phyloP scores from a whole-genome alignment of 148 eudicot species.

The Silene conica region DNA sequence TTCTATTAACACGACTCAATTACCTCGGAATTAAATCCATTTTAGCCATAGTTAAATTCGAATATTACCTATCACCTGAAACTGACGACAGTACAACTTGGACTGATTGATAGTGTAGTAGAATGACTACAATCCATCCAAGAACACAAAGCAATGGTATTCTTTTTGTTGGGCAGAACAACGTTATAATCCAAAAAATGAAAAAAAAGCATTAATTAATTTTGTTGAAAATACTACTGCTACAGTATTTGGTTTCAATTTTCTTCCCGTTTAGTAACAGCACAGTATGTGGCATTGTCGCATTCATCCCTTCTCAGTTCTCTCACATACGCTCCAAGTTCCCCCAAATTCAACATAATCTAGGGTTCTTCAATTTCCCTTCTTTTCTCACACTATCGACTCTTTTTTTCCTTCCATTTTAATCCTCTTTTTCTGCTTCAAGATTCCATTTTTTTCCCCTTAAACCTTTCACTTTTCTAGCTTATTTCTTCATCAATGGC shows the following conservation, averaged over 20 bases:
- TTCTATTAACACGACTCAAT: no score
- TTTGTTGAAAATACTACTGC: not conserved
- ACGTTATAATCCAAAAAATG: no score
- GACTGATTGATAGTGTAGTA: no score
- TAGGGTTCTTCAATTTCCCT: constrained; percentile 25
- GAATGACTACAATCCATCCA: no score
- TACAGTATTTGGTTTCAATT: not conserved
- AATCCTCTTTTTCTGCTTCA: constrained; percentile 22
- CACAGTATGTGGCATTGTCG: no score
- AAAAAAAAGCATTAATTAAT: no score
- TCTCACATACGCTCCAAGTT: constrained; percentile 2
- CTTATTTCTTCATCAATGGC: constrained; percentile 36
- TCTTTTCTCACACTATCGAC: constrained; percentile 21
- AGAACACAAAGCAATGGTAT: no score
- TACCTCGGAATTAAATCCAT: no score
- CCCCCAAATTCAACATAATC: constrained; percentile 13
- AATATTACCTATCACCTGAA: no score
- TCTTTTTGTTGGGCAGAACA: no score
- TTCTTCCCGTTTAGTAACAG: not conserved
- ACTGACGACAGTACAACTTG: no score
- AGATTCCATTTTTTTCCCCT: constrained; percentile 8
- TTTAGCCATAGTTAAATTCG: no score
- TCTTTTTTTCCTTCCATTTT: constrained; percentile 9
- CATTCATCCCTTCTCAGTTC: not conserved
- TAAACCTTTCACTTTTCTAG: not conserved